Evolutionary conservation across 2,329 filamentous ascomycete species (phyloP).

Genomic region (Phyllosticta paracitricarpa): DNA sequence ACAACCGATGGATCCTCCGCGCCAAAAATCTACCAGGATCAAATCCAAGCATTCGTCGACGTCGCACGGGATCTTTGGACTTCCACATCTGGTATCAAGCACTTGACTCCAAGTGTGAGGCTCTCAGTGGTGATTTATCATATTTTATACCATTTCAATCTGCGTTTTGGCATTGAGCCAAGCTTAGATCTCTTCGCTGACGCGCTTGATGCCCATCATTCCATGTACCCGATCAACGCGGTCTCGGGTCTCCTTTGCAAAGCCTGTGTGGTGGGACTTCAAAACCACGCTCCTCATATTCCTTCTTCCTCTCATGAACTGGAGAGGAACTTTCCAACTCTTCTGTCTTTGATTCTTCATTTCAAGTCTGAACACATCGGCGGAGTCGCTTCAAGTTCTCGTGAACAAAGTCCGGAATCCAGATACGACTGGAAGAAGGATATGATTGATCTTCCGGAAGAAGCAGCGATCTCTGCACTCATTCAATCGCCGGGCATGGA

Average conservation of each 20-base stretch:
- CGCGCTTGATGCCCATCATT: constrained; percentile 32
- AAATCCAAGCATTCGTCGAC: constrained; percentile 32
- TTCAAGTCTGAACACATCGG: constrained; percentile 47
- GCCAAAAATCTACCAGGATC: constrained; percentile 26
- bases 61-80: constrained; percentile 56
- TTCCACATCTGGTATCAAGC: constrained; percentile 47
- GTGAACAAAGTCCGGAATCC: constrained; percentile 1
- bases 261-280: constrained; percentile 24
- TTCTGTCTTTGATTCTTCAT: constrained; percentile 50
- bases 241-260: constrained; percentile 36
- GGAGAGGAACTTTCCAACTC: constrained; percentile 31
- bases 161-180: constrained; percentile 48
- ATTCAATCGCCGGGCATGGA: constrained; percentile 47
- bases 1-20: background rate
- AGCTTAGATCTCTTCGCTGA: constrained; percentile 46
- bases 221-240: constrained; percentile 34
- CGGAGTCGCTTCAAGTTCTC: constrained; percentile 12
- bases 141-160: constrained; percentile 46
- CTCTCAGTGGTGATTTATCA: constrained; percentile 56
- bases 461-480: constrained; percentile 38
- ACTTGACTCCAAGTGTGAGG: constrained; percentile 52
- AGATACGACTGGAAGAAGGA: constrained; percentile 47
- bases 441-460: constrained; percentile 51
- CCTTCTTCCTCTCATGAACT: constrained; percentile 27
- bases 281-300: constrained; percentile 20